These are phyloP conservation scores for Hordeum pubiflorum DNA, from an alignment of 202 grass and related monocot species.

Conservation along the genomic window DNA sequence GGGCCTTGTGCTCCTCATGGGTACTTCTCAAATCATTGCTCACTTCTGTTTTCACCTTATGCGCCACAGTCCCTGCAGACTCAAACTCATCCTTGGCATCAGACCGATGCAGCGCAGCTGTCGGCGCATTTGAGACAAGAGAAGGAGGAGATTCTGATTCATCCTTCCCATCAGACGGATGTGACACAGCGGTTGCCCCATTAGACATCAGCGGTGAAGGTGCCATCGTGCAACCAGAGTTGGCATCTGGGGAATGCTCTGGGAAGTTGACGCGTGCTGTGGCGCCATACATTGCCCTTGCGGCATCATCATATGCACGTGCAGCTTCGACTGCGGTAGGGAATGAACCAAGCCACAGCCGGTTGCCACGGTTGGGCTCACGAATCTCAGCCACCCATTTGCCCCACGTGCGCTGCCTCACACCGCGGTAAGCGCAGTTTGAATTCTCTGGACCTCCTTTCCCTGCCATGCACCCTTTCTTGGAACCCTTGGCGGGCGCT, in stretches of 20 bases:
- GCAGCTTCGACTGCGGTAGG: slow-evolving; percentile 60
- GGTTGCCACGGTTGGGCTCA: slow-evolving; percentile 69
- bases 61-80: slow-evolving; percentile 31
- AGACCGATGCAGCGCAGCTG: neutral
- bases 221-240: slow-evolving; percentile 35
- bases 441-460: slow-evolving; percentile 86
- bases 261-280: slow-evolving; percentile 68
- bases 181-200: neutral
- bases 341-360: slow-evolving; percentile 89
- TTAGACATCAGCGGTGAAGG: slow-evolving; percentile 20
- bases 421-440: slow-evolving; percentile 61
- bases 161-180: slow-evolving; percentile 5
- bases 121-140: neutral
- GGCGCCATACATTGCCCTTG: slow-evolving; percentile 75
- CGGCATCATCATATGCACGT: slow-evolving; percentile 71
- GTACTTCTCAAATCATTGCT: slow-evolving; percentile 19
- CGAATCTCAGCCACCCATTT: slow-evolving; percentile 97
- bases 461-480: slow-evolving; percentile 91
- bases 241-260: slow-evolving; percentile 13
- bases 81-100: slow-evolving; percentile 35
- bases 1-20: neutral
- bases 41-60: slow-evolving; percentile 36
- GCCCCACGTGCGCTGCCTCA: slow-evolving; percentile 91
- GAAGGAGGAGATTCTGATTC: slow-evolving; percentile 19
- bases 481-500: slow-evolving; percentile 82